phyloP scores from a whole-genome alignment of 805 yeast genomes.

The Clavispora fructus region DNA sequence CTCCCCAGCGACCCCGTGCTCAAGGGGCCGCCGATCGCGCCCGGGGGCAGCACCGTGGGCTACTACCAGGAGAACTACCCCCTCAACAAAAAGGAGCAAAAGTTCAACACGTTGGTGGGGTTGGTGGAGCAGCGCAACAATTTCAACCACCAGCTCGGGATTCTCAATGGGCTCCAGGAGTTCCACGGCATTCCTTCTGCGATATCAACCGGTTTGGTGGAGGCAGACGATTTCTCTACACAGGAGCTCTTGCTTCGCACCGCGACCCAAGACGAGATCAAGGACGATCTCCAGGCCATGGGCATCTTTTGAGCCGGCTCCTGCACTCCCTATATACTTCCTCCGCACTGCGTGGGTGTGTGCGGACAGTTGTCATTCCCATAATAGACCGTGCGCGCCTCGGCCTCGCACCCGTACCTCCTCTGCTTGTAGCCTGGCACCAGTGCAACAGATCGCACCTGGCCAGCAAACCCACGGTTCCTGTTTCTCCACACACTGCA shows the following conservation, averaged over 20 bases:
- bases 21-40: constrained; percentile 7
- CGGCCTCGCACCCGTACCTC: constrained; percentile 1
- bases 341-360: neutral
- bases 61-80: constrained; percentile 15
- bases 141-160: constrained; percentile 62
- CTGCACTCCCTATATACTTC: neutral
- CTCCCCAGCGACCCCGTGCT: constrained; percentile 20
- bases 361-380: neutral
- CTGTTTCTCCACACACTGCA: neutral
- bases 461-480: neutral
- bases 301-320: constrained; percentile 29
- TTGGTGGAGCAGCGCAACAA: constrained; percentile 64
- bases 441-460: neutral
- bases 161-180: constrained; percentile 59
- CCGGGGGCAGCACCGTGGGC: constrained; percentile 15
- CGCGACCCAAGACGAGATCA: constrained; percentile 67
- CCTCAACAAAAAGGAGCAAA: constrained; percentile 29
- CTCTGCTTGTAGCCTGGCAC: neutral
- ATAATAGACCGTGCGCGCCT: neutral
- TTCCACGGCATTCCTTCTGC: constrained; percentile 82
- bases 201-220: constrained; percentile 37
- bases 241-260: constrained; percentile 44
- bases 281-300: constrained; percentile 67
- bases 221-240: constrained; percentile 15
- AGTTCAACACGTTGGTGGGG: constrained; percentile 33